Percentiles rank a stretch among this genome's conserved stretches.
phyloP scores from a whole-genome alignment of 805 yeast species.

The Ogataea dorogensis region DNA sequence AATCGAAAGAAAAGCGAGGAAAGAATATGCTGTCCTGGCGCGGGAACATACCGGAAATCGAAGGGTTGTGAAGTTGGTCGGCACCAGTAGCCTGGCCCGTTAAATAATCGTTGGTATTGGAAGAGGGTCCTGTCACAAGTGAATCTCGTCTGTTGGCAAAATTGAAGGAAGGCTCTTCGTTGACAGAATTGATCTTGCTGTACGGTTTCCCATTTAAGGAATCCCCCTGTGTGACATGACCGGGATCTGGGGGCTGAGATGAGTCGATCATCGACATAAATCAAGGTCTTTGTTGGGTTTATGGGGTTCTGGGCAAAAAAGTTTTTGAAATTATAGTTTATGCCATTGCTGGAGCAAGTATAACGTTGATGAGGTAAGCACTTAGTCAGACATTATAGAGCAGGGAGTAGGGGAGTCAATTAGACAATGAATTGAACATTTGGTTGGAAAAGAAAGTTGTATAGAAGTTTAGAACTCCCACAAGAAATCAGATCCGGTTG shows the following conservation, averaged over 20 bases:
- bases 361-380: neutral
- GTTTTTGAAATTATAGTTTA: constrained; percentile 5
- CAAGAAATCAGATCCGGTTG: no score
- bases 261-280: constrained; percentile 27
- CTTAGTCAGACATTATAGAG: neutral
- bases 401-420: neutral
- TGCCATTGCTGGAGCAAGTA: constrained; percentile 12
- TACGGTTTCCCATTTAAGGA: constrained; percentile 15
- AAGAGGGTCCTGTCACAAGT: constrained; percentile 22
- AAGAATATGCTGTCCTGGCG: constrained; percentile 32
- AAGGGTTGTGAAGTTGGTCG: constrained; percentile 19
- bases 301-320: neutral
- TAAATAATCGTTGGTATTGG: constrained; percentile 15
- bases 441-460: no score
- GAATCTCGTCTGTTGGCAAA: constrained; percentile 28
- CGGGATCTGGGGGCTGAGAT: constrained; percentile 26
- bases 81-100: constrained; percentile 3
- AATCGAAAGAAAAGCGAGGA: constrained; percentile 32
- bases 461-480: no score
- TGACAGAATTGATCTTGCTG: constrained; percentile 24
- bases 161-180: constrained; percentile 28
- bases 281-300: neutral
- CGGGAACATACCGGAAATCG: constrained; percentile 23
- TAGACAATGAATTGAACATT: no score
- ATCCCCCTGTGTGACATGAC: constrained; percentile 19